These are phyloP conservation scores for Cyanodermella asteris DNA, from an alignment of 2,329 filamentous ascomycete species.

Conservation along the genomic window DNA sequence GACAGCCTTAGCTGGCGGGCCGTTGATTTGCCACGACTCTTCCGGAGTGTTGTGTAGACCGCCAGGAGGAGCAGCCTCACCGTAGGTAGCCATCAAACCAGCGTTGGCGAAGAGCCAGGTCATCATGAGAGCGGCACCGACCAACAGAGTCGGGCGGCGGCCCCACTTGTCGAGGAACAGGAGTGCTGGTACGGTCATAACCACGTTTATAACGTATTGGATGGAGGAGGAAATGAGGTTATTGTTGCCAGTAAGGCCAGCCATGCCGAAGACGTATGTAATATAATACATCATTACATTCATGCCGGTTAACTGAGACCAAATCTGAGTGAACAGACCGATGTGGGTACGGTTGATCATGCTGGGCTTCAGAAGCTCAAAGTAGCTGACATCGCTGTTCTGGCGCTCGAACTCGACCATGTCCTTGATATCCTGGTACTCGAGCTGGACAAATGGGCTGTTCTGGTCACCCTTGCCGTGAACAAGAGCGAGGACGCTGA, in stretches of 20 bases:
- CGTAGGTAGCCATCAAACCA: constrained; percentile 16
- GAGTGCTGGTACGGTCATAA: constrained; percentile 56
- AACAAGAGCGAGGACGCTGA: constrained; percentile 29
- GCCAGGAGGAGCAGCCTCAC: constrained; percentile 6
- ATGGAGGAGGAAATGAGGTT: constrained; percentile 46
- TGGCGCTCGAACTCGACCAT: constrained; percentile 51
- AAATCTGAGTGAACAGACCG: constrained; percentile 52
- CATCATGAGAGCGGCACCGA: constrained; percentile 42
- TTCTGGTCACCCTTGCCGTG: constrained; percentile 44
- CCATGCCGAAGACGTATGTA: constrained; percentile 50
- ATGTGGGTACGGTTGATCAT: constrained; percentile 55
- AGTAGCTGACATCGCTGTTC: constrained; percentile 46
- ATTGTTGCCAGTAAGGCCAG: constrained; percentile 32
- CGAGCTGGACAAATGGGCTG: constrained; percentile 42
- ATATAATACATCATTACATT: constrained; percentile 59
- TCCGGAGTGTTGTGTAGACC: constrained; percentile 7
- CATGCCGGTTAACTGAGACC: constrained; percentile 58
- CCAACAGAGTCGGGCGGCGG: constrained; percentile 43
- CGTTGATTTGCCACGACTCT: constrained; percentile 6
- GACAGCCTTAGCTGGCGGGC: constrained; percentile 12
- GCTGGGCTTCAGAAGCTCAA: constrained; percentile 49
- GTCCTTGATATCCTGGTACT: constrained; percentile 51
- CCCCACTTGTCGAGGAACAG: constrained; percentile 58
- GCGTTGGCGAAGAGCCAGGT: constrained; percentile 22
- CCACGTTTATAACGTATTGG: constrained; percentile 59